Percentiles rank a stretch among this genome's conserved stretches.
Conservation (phyloP, 1,284 basidiomycete species). For the Wolfiporia cocos region DNA sequence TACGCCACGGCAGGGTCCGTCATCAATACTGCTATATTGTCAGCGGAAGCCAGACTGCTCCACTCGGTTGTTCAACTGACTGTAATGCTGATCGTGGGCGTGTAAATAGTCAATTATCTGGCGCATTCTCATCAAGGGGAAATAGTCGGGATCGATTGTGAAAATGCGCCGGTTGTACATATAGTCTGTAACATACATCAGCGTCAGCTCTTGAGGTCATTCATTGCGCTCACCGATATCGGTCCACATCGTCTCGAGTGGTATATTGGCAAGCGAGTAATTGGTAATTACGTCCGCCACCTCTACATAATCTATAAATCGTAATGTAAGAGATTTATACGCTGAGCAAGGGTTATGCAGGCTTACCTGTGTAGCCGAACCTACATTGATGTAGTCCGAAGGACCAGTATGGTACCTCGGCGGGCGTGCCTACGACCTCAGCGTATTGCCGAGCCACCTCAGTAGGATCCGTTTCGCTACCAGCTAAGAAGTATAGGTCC, state of each 20-base stretch:
- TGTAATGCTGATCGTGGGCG: slow-evolving; percentile 48
- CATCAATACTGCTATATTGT: slow-evolving; percentile 50
- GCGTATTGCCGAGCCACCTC: slow-evolving; percentile 64
- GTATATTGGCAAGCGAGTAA: slow-evolving; percentile 54
- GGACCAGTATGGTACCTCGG: slow-evolving; percentile 66
- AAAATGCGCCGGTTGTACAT: slow-evolving; percentile 66
- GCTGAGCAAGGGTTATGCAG: neutral
- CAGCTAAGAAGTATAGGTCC: slow-evolving; percentile 73
- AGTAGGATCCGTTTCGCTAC: slow-evolving; percentile 53
- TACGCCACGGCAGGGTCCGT: slow-evolving; percentile 68
- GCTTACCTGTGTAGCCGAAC: slow-evolving; percentile 55
- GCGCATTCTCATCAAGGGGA: slow-evolving; percentile 54
- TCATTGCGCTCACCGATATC: slow-evolving; percentile 47
- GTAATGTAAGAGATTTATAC: neutral
- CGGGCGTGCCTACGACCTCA: slow-evolving; percentile 52
- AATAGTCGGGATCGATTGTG: slow-evolving; percentile 64
- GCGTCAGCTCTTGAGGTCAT: neutral
- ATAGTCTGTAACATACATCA: slow-evolving; percentile 42
- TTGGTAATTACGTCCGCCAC: slow-evolving; percentile 55
- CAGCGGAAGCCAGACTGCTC: too few species aligned
- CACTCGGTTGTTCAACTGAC: slow-evolving; percentile 36
- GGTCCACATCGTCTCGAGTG: slow-evolving; percentile 74
- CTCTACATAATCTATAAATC: slow-evolving; percentile 46
- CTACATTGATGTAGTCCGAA: slow-evolving; percentile 71
- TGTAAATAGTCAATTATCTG: slow-evolving; percentile 63